Evolutionary conservation across 768 basidiomycete genomes (phyloP), one percentile per base, ranked within the genome.

Genomic region (Lentinula edodes): DNA sequence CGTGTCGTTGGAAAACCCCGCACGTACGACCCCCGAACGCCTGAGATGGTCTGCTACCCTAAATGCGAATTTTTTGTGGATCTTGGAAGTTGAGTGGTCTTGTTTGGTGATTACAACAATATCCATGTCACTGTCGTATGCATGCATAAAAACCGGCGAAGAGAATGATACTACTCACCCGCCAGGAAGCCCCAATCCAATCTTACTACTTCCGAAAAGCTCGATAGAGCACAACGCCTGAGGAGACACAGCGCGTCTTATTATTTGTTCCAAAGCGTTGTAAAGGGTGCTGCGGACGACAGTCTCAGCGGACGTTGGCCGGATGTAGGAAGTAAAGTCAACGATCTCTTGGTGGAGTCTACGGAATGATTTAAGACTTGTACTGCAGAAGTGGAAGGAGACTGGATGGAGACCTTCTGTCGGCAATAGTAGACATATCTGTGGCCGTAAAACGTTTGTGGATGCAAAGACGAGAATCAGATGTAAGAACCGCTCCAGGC

Each of bases 301-400:
- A 48, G 71, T 75, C 67, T 91, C 89, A 62, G 78, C 68, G 3
- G 74, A 67, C 0, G 83, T 85, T 0, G 86, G 83, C 23, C 76
- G 73, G 61, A 87, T 77, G 67, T 83, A 89, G 23, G 69, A 63
- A 32, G 77, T 76, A 67, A 81, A 89, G 3, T 86, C 83, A 5
- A 78, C 69, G 56, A 89, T 84, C 71, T 90, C 89, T 52, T 80
- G 72, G 66, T 89, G 86, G 36, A 91, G 71, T 72, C 89, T 87
- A 61, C 28, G 12, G 52, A 16, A 8, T 12, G 8, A 16, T 12
- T 38, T 7, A 38, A 34, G 35, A 35, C 13, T 34, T 38, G 18
- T 5, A 53, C 12, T 34, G 23, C 15, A 35, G 18, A 36, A 53
- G 28, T 28, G 3, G 28, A 28, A 28, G 28, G 2, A 0, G 3